Base-by-base conservation (phyloP, 2,329 filamentous ascomycete species). In the Pseudogymnoascus sp. region DNA sequence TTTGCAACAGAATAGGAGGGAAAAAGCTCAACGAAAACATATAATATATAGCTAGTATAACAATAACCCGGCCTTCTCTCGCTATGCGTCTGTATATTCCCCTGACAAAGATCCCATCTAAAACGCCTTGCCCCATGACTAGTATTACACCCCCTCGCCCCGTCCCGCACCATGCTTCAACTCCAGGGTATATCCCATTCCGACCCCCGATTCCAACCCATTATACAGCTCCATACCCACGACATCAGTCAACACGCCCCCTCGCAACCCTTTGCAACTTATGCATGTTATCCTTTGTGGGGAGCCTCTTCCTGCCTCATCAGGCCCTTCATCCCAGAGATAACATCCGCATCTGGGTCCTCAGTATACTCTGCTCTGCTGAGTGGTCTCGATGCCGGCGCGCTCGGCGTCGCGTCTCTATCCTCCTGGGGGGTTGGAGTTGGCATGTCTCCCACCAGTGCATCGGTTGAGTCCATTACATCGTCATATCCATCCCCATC, bases 291-390 rank as follows among this genome's bases (percentile, higher is more conserved):
- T 19, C 50, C 29, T 19, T 19, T 17, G 4, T n/a, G 10, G 10
- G 50, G 29, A 7, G 6, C 21, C n/a, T 60, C 33, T 7, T 60
- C 59, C 15, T 60, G 33, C 37, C 33, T 60, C 59, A 60, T 60
- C 33, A 60, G 9, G 23, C 83, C 77, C 74, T 80, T 79, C 74
- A 87, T 73, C 62, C 84, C 84, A 17, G 83, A 86, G 62, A 87
- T 86, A 29, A 84, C 68, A 72, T 87, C 83, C 2, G 83, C 84
- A 62, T 77, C 75, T 10, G 79, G 63, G 67, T 87, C 84, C 65
- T 78, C 74, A 5, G 77, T 72, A 1, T 71, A 69, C 1, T 62
- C 33, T 59, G n/a, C 13, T 19, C 35, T 60, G 21, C 21, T 61
- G 17, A 40, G 10, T 50, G 29, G 35, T 64, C 63, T 17, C 67